phyloP scores from a whole-genome alignment of 345 rosid species.

The Aquilaria malaccensis region DNA sequence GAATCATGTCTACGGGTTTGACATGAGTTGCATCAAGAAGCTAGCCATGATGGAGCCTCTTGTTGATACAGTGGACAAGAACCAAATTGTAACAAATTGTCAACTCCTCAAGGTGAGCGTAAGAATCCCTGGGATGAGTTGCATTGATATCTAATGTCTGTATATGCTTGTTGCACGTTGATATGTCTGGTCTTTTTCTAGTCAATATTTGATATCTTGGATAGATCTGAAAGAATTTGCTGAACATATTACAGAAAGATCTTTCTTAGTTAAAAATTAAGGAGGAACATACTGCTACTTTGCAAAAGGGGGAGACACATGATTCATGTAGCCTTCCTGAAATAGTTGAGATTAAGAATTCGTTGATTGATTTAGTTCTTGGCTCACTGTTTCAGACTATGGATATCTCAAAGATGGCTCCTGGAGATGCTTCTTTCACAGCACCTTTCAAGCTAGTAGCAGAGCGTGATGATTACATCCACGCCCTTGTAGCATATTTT shows the following conservation, averaged over 20 bases:
- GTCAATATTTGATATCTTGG: background rate
- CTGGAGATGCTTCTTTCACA: constrained; percentile 96
- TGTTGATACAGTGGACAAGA: constrained; percentile 89
- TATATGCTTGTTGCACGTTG: background rate
- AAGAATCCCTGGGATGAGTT: background rate
- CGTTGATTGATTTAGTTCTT: background rate
- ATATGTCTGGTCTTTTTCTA: background rate
- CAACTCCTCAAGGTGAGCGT: constrained; percentile 68
- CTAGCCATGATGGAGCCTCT: constrained; percentile 96
- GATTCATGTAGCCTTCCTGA: constrained; percentile 4
- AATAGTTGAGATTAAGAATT: no score
- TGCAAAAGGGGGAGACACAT: background rate
- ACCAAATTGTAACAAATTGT: constrained; percentile 84
- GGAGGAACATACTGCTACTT: background rate
- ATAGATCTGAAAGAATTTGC: no score
- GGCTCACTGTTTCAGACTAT: constrained; percentile 54
- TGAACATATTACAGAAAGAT: no score
- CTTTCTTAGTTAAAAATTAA: no score
- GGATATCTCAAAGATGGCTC: constrained; percentile 93
- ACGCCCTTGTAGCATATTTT: constrained; percentile 96
- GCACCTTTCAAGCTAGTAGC: constrained; percentile 94
- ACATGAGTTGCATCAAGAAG: constrained; percentile 98
- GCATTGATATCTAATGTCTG: background rate
- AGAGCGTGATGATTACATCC: constrained; percentile 94
- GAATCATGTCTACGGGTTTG: constrained; percentile 89